phyloP scores from a whole-genome alignment of 1,284 basidiomycete species.

The Ceratobasidium sp. region DNA sequence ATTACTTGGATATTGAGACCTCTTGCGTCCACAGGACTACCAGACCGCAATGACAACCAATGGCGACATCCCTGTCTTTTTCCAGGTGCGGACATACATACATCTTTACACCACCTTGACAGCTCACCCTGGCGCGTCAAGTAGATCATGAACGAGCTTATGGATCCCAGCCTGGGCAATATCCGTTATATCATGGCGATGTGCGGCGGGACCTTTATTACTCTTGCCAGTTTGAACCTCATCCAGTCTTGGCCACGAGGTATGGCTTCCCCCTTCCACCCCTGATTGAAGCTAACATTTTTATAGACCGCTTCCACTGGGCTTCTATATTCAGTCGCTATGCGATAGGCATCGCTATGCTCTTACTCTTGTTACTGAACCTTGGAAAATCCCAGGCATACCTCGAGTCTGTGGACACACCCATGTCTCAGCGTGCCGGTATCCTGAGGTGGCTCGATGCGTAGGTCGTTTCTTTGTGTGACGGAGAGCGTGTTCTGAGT shows the following conservation, averaged over 20 bases:
- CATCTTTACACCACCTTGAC: not conserved
- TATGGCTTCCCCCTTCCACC: not conserved
- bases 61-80: not conserved
- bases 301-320: slow-evolving; percentile 35
- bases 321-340: slow-evolving; percentile 32
- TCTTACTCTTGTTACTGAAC: slow-evolving; percentile 16
- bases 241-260: slow-evolving; percentile 41
- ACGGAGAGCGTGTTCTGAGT: too few species aligned
- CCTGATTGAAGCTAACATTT: too few species aligned
- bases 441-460: slow-evolving; percentile 8
- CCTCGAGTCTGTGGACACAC: not conserved
- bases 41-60: not conserved
- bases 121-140: not conserved
- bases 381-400: slow-evolving; percentile 8
- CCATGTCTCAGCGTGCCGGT: not conserved
- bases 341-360: slow-evolving; percentile 19
- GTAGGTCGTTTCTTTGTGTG: not conserved
- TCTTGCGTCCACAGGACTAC: not conserved
- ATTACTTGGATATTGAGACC: too few species aligned
- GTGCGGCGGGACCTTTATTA: slow-evolving; percentile 33
- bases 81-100: not conserved
- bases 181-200: slow-evolving; percentile 27
- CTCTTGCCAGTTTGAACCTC: slow-evolving; percentile 27
- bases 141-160: not conserved
- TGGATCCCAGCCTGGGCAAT: slow-evolving; percentile 7